Conservation (phyloP, 305 asterid species). For the Solanum chacoense region DNA sequence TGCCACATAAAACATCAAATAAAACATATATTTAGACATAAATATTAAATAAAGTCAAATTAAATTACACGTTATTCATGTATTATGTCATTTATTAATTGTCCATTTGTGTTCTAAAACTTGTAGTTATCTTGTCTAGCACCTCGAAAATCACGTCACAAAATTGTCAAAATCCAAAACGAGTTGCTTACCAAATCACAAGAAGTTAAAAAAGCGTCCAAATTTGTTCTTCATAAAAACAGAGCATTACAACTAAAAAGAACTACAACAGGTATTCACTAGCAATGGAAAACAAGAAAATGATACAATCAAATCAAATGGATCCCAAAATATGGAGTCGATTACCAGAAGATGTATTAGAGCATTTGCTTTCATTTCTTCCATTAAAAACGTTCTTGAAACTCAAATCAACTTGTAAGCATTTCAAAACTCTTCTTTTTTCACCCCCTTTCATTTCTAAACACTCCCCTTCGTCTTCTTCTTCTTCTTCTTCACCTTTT, state of each 20-base stretch:
- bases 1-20: no score
- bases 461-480: conserved; percentile 18
- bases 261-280: background rate
- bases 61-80: background rate
- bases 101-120: background rate
- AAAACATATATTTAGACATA: no score
- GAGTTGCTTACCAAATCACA: background rate
- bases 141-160: background rate
- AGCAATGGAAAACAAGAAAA: background rate
- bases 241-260: background rate
- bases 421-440: conserved; percentile 43
- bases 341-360: conserved; percentile 49
- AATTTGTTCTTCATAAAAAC: background rate
- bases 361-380: conserved; percentile 42
- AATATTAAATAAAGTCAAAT: background rate
- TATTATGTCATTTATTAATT: background rate
- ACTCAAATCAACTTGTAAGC: conserved; percentile 56
- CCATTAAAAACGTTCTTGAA: conserved; percentile 45
- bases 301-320: conserved; percentile 15
- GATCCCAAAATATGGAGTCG: conserved; percentile 52
- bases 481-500: conserved; percentile 13
- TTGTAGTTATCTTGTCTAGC: background rate
- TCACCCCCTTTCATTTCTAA: conserved; percentile 42
- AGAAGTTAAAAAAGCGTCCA: background rate
- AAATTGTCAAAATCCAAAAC: background rate